Conservation (phyloP, 495 filamentous ascomycete genomes). For the Neurospora sp. region DNA sequence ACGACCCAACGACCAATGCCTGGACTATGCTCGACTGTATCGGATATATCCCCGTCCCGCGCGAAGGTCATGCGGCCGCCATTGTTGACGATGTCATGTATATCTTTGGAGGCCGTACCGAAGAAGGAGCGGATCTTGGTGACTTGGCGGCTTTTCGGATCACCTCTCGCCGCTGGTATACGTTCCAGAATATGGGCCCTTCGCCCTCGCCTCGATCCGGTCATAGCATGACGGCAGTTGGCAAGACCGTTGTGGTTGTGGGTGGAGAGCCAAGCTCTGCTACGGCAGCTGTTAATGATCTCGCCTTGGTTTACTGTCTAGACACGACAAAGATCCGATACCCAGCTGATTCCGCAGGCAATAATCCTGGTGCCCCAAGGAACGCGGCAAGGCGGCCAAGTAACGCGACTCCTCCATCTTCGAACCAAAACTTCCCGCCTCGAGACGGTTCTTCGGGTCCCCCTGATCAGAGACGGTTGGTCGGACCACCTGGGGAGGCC, state of each 20-base stretch:
- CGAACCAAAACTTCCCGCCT: conserved; percentile 35
- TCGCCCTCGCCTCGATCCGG: conserved; percentile 89
- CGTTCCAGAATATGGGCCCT: conserved; percentile 99
- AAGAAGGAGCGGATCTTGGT: conserved; percentile 83
- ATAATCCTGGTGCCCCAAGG: conserved; percentile 30
- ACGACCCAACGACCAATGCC: conserved; percentile 67
- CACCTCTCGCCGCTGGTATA: conserved; percentile 87
- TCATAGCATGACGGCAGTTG: conserved; percentile 93
- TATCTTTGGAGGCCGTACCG: conserved; percentile 93
- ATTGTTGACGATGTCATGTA: conserved; percentile 98
- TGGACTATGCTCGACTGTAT: conserved; percentile 93
- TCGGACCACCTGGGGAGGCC: conserved; percentile 43
- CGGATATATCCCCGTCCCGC: conserved; percentile 85
- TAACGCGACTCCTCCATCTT: conserved; percentile 19
- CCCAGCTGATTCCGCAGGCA: conserved; percentile 63
- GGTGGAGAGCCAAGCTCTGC: conserved; percentile 91
- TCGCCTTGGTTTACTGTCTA: conserved; percentile 81
- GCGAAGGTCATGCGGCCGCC: conserved; percentile 91
- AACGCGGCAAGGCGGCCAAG: conserved; percentile 31
- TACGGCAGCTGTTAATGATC: conserved; percentile 64
- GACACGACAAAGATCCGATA: conserved; percentile 96
- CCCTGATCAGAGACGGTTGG: conserved; percentile 45
- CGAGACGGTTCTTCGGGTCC: conserved; percentile 54
- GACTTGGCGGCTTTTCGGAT: conserved; percentile 96
- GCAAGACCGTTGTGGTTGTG: conserved; percentile 82